Conservation (phyloP, 108 stramenopile species). For the Cyclostephanos invisitatus region DNA sequence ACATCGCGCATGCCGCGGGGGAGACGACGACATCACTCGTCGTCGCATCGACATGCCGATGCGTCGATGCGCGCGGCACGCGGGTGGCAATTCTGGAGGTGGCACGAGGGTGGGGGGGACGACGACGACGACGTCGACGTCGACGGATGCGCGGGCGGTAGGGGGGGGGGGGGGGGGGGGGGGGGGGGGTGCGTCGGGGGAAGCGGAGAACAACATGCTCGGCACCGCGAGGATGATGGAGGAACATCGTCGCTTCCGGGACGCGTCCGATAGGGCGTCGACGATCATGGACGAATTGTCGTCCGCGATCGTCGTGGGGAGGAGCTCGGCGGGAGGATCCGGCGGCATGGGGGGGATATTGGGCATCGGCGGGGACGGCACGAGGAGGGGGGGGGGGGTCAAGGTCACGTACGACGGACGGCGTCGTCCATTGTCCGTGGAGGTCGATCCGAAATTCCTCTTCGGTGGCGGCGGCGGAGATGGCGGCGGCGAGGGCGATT, state of each 20-base stretch:
- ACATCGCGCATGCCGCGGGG: too few species aligned
- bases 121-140: too few species aligned
- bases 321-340: slow-evolving; percentile 28
- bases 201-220: slow-evolving; percentile 21
- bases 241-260: slow-evolving; percentile 43
- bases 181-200: too few species aligned
- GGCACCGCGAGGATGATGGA: slow-evolving; percentile 52
- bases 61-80: too few species aligned
- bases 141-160: too few species aligned
- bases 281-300: slow-evolving; percentile 46
- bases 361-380: slow-evolving; percentile 4
- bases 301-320: slow-evolving; percentile 30
- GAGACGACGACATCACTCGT: too few species aligned
- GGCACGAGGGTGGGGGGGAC: too few species aligned
- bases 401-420: slow-evolving; percentile 47
- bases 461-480: too few species aligned
- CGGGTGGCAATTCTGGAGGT: too few species aligned
- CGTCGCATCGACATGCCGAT: too few species aligned
- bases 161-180: too few species aligned
- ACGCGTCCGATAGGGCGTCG: slow-evolving; percentile 36
- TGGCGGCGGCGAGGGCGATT: neutral
- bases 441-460: slow-evolving; percentile 45
- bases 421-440: slow-evolving; percentile 31
- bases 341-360: slow-evolving; percentile 2
- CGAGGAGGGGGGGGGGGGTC: slow-evolving; percentile 33